Conservation (phyloP, 148 eudicot genomes). For the Vaccinium myrtillus region DNA sequence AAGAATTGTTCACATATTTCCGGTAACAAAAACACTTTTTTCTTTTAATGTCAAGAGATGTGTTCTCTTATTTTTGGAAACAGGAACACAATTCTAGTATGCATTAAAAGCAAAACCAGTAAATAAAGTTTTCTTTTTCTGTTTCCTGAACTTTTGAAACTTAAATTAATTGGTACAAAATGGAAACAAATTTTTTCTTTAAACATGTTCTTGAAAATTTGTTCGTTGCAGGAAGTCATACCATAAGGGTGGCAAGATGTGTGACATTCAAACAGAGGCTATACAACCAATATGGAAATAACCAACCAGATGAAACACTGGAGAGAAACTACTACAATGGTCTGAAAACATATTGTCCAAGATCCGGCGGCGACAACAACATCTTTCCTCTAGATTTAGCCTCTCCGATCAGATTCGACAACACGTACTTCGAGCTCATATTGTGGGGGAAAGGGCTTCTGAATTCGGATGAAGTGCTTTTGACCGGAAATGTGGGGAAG, state of each 20-base stretch:
- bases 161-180: neutral
- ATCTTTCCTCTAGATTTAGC: conserved; percentile 67
- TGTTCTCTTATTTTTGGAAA: neutral
- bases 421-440: conserved; percentile 77
- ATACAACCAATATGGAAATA: conserved; percentile 69
- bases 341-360: conserved; percentile 61
- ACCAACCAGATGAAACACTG: conserved; percentile 58
- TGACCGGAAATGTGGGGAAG: conserved; percentile 45
- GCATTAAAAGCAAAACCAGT: neutral
- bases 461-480: conserved; percentile 65
- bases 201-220: neutral
- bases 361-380: conserved; percentile 65
- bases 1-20: neutral
- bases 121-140: neutral
- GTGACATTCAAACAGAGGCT: conserved; percentile 70
- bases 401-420: conserved; percentile 71
- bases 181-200: neutral
- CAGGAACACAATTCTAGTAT: neutral
- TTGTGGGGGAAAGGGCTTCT: conserved; percentile 76
- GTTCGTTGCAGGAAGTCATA: conserved; percentile 62
- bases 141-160: neutral
- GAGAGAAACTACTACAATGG: conserved; percentile 64
- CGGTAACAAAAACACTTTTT: neutral
- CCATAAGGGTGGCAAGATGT: conserved; percentile 83
- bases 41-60: neutral